Conservation (phyloP, 2,329 filamentous ascomycete genomes). For the Penicillium sp. region DNA sequence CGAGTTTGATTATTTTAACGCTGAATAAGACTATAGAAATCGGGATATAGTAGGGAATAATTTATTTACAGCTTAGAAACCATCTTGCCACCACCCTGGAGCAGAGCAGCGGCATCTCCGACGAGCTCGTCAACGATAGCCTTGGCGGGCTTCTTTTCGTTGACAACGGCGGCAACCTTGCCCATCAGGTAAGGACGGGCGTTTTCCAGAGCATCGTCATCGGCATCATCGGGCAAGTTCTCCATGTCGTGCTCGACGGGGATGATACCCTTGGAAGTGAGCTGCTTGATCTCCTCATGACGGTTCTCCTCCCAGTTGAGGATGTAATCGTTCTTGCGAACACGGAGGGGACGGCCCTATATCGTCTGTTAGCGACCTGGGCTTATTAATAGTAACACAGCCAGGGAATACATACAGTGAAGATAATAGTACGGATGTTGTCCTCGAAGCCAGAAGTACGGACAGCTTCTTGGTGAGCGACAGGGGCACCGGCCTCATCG, state of each 20-base stretch:
- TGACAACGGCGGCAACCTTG: constrained; percentile 89
- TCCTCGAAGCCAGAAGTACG: constrained; percentile 89
- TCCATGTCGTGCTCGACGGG: constrained; percentile 95
- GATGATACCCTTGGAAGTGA: constrained; percentile 83
- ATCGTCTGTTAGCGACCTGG: constrained; percentile 15
- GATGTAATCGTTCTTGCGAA: constrained; percentile 92
- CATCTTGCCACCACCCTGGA: constrained; percentile 66
- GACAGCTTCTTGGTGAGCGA: constrained; percentile 93
- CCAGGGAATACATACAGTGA: constrained; percentile 58
- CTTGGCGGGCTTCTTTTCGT: constrained; percentile 88
- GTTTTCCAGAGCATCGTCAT: constrained; percentile 87
- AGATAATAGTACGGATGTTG: constrained; percentile 96
- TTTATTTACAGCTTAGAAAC: constrained; percentile 66
- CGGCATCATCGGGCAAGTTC: constrained; percentile 67
- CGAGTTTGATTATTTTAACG: constrained; percentile 7
- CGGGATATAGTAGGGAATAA: background rate
- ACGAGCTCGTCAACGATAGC: constrained; percentile 94
- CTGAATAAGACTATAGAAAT: constrained; percentile 8
- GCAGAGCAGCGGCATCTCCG: constrained; percentile 68
- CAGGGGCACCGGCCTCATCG: constrained; percentile 90
- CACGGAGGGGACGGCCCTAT: constrained; percentile 80
- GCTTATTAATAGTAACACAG: background rate
- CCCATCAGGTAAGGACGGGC: constrained; percentile 93
- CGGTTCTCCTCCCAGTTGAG: constrained; percentile 95
- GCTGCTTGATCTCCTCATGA: constrained; percentile 81